Percentiles rank a stretch among this genome's conserved stretches.
phyloP scores from a whole-genome alignment of 2,329 filamentous ascomycete species.

The Sporothrix dimorphospora region DNA sequence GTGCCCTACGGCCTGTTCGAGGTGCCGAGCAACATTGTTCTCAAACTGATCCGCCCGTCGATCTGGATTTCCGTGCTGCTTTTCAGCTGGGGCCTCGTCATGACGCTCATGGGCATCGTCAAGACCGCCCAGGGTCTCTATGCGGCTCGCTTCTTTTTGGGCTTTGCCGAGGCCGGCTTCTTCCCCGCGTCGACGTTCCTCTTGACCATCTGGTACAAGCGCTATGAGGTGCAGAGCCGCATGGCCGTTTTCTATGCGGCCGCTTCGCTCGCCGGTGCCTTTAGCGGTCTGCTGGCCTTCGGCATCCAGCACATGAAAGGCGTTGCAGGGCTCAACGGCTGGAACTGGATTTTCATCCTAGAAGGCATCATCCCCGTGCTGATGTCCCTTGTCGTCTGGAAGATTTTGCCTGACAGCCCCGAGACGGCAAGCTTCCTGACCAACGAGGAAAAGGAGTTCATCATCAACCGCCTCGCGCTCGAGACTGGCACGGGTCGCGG shows the following conservation, averaged over 20 bases:
- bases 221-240: constrained; percentile 29
- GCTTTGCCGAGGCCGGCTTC: constrained; percentile 51
- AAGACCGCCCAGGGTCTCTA: constrained; percentile 46
- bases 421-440: constrained; percentile 40
- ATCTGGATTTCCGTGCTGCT: constrained; percentile 46
- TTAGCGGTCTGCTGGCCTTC: constrained; percentile 29
- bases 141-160: constrained; percentile 49
- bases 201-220: constrained; percentile 29
- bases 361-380: constrained; percentile 36
- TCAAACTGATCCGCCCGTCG: constrained; percentile 45
- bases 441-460: constrained; percentile 41
- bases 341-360: constrained; percentile 67
- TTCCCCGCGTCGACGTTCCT: constrained; percentile 42
- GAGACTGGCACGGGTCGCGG: constrained; percentile 31
- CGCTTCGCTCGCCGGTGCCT: constrained; percentile 27
- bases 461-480: constrained; percentile 42
- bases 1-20: constrained; percentile 38
- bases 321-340: constrained; percentile 50
- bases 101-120: constrained; percentile 52
- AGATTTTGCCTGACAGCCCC: constrained; percentile 40
- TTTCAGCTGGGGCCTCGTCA: constrained; percentile 51
- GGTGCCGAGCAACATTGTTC: constrained; percentile 49
- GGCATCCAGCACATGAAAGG: constrained; percentile 29
- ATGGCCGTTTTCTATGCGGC: constrained; percentile 30
- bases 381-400: constrained; percentile 34